A percentile compares a stretch with the other conserved stretches of the same genome.
Conservation (phyloP, 345 rosid genomes). For the Hypericum androsaemum region DNA sequence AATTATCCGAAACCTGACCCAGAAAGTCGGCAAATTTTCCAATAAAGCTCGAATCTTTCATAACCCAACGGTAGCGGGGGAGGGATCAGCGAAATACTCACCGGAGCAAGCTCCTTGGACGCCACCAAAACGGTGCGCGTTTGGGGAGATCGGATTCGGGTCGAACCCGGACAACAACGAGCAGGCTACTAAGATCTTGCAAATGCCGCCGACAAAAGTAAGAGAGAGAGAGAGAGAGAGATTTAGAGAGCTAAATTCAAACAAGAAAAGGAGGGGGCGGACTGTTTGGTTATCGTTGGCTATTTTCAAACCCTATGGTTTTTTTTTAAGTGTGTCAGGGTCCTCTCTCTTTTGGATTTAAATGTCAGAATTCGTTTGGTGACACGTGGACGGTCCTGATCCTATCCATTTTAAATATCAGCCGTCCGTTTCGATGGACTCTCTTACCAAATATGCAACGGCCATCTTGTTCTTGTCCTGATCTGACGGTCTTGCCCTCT, state of each 20-base stretch:
- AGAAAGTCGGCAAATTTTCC: no score
- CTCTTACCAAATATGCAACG: slow-evolving; percentile 32
- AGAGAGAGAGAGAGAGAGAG: slow-evolving; percentile 1
- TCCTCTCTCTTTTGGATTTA: slow-evolving; percentile 5
- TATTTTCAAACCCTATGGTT: slow-evolving; percentile 38
- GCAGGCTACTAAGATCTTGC: no score
- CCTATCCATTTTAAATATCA: slow-evolving; percentile 10
- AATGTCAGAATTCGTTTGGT: slow-evolving; percentile 22
- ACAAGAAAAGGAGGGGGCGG: slow-evolving; percentile 48
- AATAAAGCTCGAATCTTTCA: no score
- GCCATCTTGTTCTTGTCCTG: slow-evolving; percentile 15
- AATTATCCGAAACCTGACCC: no score
- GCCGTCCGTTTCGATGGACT: slow-evolving; percentile 28
- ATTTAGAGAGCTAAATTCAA: slow-evolving; percentile 23
- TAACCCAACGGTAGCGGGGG: no score
- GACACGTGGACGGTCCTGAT: slow-evolving; percentile 22
- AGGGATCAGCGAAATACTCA: slow-evolving; percentile 17
- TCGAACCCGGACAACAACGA: no score
- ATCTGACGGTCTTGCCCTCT: background rate
- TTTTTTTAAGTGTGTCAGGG: no score
- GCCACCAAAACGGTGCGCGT: slow-evolving; percentile 20
- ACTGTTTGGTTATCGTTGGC: slow-evolving; percentile 7
- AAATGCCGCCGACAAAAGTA: slow-evolving; percentile 9
- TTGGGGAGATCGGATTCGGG: slow-evolving; percentile 18
- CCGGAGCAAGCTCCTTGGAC: slow-evolving; percentile 24